Evolutionary conservation across 2,329 filamentous ascomycete species (phyloP).

Genomic region (Aquanectria penicillioides): DNA sequence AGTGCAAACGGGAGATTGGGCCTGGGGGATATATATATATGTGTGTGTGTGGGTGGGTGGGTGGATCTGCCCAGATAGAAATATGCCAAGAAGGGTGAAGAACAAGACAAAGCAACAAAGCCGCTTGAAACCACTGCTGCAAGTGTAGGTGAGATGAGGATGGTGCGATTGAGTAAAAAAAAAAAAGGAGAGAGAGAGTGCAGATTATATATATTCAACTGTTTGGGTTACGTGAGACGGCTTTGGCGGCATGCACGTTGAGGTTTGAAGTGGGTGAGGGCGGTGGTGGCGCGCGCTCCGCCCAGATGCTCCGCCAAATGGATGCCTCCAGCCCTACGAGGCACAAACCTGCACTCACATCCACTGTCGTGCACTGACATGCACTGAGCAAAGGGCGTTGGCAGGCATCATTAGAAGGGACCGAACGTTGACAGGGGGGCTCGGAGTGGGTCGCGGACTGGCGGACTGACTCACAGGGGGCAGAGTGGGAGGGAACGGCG

Average conservation of each 20-base stretch:
- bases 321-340: slow-evolving; percentile 5
- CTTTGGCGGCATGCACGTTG: slow-evolving; percentile 2
- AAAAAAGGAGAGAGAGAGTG: neutral
- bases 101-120: neutral
- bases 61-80: too few species aligned
- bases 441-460: too few species aligned
- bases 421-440: too few species aligned
- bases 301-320: neutral
- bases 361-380: too few species aligned
- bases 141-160: slow-evolving; percentile 7
- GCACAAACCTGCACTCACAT: neutral
- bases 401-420: too few species aligned
- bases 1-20: neutral
- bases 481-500: too few species aligned
- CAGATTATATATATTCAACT: slow-evolving; percentile 14
- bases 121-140: slow-evolving; percentile 8
- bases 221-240: slow-evolving; percentile 7
- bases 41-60: neutral
- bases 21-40: neutral
- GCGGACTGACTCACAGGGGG: neutral
- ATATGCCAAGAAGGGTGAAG: too few species aligned
- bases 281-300: too few species aligned
- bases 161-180: neutral
- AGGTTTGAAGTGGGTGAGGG: too few species aligned
- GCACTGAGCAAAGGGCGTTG: too few species aligned